A percentile compares a stretch with the other conserved stretches of the same genome.
phyloP scores from a whole-genome alignment of 345 rosid species.

The Balakata baccata region DNA sequence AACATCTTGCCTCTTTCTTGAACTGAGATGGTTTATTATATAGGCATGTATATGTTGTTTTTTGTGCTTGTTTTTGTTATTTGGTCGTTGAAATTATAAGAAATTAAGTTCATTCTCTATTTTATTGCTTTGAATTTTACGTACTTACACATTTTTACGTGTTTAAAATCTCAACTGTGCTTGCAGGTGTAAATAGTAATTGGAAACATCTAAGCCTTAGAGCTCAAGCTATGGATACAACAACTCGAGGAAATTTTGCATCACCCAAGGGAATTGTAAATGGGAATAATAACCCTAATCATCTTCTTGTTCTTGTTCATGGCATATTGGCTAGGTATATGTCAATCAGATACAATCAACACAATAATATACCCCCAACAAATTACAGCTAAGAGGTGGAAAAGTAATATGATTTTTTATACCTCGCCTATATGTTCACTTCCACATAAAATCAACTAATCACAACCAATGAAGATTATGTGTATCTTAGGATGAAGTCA shows the following conservation, averaged over 20 bases:
- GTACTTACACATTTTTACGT: neutral
- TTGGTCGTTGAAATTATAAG: neutral
- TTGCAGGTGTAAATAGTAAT: constrained; percentile 32
- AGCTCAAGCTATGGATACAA: constrained; percentile 63
- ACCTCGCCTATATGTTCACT: neutral
- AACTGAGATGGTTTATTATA: neutral
- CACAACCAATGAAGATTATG: neutral
- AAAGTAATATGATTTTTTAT: neutral
- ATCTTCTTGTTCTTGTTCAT: constrained; percentile 97
- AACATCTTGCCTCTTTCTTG: neutral
- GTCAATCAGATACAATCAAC: too few species aligned
- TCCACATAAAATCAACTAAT: neutral
- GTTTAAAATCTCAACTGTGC: neutral
- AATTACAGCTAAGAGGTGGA: constrained; percentile 5
- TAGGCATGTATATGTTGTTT: neutral
- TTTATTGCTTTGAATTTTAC: neutral
- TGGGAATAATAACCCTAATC: constrained; percentile 67
- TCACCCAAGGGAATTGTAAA: constrained; percentile 34
- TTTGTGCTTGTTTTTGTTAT: neutral
- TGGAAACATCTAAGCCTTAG: constrained; percentile 48
- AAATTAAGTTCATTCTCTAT: neutral
- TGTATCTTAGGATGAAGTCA: neutral
- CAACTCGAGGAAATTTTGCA: constrained; percentile 45
- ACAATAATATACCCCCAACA: neutral
- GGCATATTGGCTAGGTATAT: constrained; percentile 92